Percentiles rank a stretch among this genome's conserved stretches.
These are phyloP conservation scores for Xylariaceae sp. DNA, from an alignment of 2,329 filamentous ascomycete genomes.

Conservation along the genomic window DNA sequence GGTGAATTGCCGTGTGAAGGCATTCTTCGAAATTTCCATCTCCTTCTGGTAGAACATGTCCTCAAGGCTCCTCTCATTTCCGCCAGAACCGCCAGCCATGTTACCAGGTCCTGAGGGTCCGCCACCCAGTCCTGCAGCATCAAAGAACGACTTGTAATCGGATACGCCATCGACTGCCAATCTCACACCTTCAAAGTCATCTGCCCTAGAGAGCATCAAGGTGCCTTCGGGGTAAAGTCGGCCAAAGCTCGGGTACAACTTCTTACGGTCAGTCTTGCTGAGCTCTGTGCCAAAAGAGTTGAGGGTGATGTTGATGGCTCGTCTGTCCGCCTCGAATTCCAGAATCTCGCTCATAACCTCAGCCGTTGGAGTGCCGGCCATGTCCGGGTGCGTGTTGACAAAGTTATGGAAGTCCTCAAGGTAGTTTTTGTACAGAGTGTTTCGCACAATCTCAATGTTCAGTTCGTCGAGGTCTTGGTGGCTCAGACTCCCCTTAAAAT, in stretches of 20 bases:
- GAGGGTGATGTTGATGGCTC: conserved; percentile 98
- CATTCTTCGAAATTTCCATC: conserved; percentile 96
- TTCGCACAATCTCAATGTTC: conserved; percentile 98
- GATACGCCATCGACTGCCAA: conserved; percentile 90
- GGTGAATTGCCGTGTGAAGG: conserved; percentile 95
- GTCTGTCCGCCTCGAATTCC: conserved; percentile 94
- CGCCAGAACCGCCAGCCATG: conserved; percentile 79
- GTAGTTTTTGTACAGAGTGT: conserved; percentile 99
- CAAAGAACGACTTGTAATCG: conserved; percentile 96
- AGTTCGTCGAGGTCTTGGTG: conserved; percentile 97
- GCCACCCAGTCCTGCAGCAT: conserved; percentile 80
- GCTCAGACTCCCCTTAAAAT: conserved; percentile 96
- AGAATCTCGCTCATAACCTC: conserved; percentile 96
- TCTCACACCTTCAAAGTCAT: conserved; percentile 92
- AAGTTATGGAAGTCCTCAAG: conserved; percentile 97
- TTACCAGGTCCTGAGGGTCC: conserved; percentile 77
- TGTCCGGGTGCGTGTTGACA: conserved; percentile 86
- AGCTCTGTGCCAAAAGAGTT: conserved; percentile 98
- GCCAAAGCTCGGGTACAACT: conserved; percentile 93
- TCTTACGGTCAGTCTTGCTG: conserved; percentile 90
- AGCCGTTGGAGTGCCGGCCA: conserved; percentile 85
- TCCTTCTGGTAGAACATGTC: conserved; percentile 99
- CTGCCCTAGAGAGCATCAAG: conserved; percentile 90
- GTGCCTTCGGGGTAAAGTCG: conserved; percentile 92
- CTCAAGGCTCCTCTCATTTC: conserved; percentile 88